These are phyloP conservation scores for Dissoconium aciculare DNA, from an alignment of 2,329 filamentous ascomycete genomes.

Conservation along the genomic window DNA sequence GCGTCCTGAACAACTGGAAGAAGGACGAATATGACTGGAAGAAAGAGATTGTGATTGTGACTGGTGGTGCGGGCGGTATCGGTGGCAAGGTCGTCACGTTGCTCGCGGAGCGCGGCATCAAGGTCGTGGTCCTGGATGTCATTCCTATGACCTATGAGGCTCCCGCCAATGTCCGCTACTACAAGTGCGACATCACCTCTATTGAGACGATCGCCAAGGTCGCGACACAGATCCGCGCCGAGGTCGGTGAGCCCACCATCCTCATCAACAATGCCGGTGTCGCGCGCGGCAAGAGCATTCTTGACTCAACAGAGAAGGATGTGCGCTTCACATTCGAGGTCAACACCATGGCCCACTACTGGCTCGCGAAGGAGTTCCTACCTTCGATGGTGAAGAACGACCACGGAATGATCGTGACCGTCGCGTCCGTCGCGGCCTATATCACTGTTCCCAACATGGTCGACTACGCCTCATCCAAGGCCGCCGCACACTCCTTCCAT, in stretches of 20 bases:
- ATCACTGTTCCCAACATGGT: constrained; percentile 23
- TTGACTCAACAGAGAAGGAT: constrained; percentile 29
- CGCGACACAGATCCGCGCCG: constrained; percentile 24
- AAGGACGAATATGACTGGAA: constrained; percentile 48
- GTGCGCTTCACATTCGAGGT: constrained; percentile 37
- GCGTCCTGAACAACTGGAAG: constrained; percentile 37
- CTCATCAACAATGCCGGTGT: constrained; percentile 39
- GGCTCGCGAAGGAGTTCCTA: constrained; percentile 36
- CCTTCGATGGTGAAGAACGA: constrained; percentile 36
- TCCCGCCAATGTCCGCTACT: constrained; percentile 19
- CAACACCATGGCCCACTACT: constrained; percentile 38
- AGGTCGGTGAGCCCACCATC: constrained; percentile 31
- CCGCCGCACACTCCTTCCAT: constrained; percentile 38
- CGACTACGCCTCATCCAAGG: constrained; percentile 39
- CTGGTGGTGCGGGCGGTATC: constrained; percentile 61
- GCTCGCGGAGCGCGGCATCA: constrained; percentile 49
- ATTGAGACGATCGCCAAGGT: constrained; percentile 31
- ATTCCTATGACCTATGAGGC: constrained; percentile 42
- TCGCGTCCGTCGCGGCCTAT: constrained; percentile 40
- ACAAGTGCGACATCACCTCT: constrained; percentile 35
- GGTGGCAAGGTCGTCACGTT: constrained; percentile 50
- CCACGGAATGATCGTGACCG: constrained; percentile 42
- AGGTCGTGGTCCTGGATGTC: constrained; percentile 58
- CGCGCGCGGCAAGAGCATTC: constrained; percentile 30
- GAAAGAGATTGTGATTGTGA: constrained; percentile 56